These are phyloP conservation scores for Tetrapyrgos nigripes DNA, from an alignment of 1,284 basidiomycete species.

Conservation along the genomic window DNA sequence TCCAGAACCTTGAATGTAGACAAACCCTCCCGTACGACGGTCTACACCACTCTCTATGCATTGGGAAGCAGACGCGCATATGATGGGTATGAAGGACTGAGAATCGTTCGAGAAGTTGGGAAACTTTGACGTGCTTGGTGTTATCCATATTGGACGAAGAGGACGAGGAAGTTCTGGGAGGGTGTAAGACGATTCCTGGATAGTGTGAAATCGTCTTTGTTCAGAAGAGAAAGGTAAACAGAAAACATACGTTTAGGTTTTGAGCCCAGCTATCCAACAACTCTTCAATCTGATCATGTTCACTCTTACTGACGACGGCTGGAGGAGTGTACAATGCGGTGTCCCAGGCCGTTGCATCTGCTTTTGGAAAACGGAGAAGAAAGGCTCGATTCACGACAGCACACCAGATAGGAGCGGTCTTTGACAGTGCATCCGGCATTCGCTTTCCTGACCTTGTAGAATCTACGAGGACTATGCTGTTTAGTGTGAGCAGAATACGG, in stretches of 20 bases:
- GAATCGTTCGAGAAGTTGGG: slow-evolving; percentile 40
- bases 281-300: slow-evolving; percentile 75
- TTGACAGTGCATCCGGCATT: slow-evolving; percentile 93
- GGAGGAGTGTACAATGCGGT: slow-evolving; percentile 70
- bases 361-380: slow-evolving; percentile 34
- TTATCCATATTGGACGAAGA: slow-evolving; percentile 74
- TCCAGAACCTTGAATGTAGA: slow-evolving; percentile 89
- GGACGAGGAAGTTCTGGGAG: slow-evolving; percentile 56
- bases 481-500: not conserved
- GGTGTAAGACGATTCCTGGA: slow-evolving; percentile 57
- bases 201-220: not conserved
- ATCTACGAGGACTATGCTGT: slow-evolving; percentile 87
- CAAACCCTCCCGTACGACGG: slow-evolving; percentile 66
- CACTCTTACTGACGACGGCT: slow-evolving; percentile 67
- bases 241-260: slow-evolving; percentile 56
- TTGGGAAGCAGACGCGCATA: slow-evolving; percentile 83
- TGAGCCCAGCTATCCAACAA: slow-evolving; percentile 72
- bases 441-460: slow-evolving; percentile 94
- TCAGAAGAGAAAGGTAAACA: not conserved
- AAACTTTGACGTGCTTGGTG: slow-evolving; percentile 55
- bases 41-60: slow-evolving; percentile 63
- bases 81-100: slow-evolving; percentile 61
- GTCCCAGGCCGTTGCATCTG: slow-evolving; percentile 51
- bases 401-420: slow-evolving; percentile 97
- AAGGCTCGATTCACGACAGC: slow-evolving; percentile 86